Evolutionary conservation across 2,329 filamentous ascomycete species (phyloP).

Genomic region (Phialocephala subalpina): DNA sequence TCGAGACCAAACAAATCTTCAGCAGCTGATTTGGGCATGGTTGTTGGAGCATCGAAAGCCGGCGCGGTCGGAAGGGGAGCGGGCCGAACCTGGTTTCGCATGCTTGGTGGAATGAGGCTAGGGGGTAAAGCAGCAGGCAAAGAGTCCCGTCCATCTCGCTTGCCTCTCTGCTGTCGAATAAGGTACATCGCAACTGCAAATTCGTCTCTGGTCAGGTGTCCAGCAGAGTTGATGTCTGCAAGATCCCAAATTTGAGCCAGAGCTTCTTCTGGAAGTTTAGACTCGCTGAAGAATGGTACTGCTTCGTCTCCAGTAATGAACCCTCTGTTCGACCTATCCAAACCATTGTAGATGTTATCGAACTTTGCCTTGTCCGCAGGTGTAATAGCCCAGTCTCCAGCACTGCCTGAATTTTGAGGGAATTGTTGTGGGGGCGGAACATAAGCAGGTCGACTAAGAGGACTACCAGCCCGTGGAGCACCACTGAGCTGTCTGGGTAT

Average conservation of each 20-base stretch:
- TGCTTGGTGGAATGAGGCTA: constrained; percentile 84
- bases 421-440: constrained; percentile 47
- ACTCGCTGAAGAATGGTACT: constrained; percentile 92
- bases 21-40: constrained; percentile 77
- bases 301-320: constrained; percentile 94
- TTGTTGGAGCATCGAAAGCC: constrained; percentile 51
- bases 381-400: constrained; percentile 82
- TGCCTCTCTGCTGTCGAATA: constrained; percentile 86
- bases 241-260: constrained; percentile 98
- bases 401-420: constrained; percentile 46
- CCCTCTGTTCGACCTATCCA: constrained; percentile 83
- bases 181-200: constrained; percentile 98
- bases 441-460: constrained; percentile 60
- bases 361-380: constrained; percentile 87
- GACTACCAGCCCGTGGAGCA: constrained; percentile 64
- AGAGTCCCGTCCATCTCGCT: constrained; percentile 64
- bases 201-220: constrained; percentile 84
- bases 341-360: constrained; percentile 82
- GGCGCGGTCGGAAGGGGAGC: constrained; percentile 51
- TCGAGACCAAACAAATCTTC: constrained; percentile 96
- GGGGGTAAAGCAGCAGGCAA: constrained; percentile 81
- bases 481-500: constrained; percentile 88
- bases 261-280: constrained; percentile 85
- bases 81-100: constrained; percentile 71
- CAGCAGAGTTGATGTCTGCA: constrained; percentile 90